These are phyloP conservation scores for Conoideocrella luteorostrata DNA, from an alignment of 2,329 filamentous ascomycete species.

Conservation along the genomic window DNA sequence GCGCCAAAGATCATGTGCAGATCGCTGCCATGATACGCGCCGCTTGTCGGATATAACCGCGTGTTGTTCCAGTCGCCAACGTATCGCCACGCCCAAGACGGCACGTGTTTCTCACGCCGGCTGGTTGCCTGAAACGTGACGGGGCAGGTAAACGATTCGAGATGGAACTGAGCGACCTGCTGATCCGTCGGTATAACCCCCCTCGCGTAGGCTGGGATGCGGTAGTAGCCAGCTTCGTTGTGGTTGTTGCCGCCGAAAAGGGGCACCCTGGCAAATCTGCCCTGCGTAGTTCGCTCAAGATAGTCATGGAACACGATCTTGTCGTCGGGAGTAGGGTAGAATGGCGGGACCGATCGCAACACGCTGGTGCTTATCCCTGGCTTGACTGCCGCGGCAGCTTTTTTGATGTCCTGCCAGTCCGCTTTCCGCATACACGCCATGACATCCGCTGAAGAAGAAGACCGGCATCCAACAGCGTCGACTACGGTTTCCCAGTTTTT, in stretches of 20 bases:
- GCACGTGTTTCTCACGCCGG: conserved; percentile 26
- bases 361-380: conserved; percentile 25
- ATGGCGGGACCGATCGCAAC: conserved; percentile 30
- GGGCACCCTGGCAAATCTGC: conserved; percentile 33
- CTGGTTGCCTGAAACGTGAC: conserved; percentile 30
- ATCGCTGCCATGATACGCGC: conserved; percentile 43
- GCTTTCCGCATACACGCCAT: conserved; percentile 32
- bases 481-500: conserved; percentile 37
- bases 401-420: conserved; percentile 28
- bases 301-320: conserved; percentile 37
- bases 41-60: conserved; percentile 36
- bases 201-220: conserved; percentile 33
- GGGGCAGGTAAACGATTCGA: conserved; percentile 41
- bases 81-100: conserved; percentile 40
- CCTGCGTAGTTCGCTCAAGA: conserved; percentile 21
- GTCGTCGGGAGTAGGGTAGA: conserved; percentile 36
- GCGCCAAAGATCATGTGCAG: conserved; percentile 41
- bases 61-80: conserved; percentile 44
- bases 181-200: conserved; percentile 31
- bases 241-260: conserved; percentile 36
- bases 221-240: conserved; percentile 42
- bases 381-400: conserved; percentile 28
- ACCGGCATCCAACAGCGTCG: conserved; percentile 30
- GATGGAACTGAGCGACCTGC: conserved; percentile 32
- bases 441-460: conserved; percentile 17